A percentile compares a stretch with the other conserved stretches of the same genome.
Evolutionary conservation across 108 stramenopile species (phyloP).

Genomic region (Conticribra guillardii): DNA sequence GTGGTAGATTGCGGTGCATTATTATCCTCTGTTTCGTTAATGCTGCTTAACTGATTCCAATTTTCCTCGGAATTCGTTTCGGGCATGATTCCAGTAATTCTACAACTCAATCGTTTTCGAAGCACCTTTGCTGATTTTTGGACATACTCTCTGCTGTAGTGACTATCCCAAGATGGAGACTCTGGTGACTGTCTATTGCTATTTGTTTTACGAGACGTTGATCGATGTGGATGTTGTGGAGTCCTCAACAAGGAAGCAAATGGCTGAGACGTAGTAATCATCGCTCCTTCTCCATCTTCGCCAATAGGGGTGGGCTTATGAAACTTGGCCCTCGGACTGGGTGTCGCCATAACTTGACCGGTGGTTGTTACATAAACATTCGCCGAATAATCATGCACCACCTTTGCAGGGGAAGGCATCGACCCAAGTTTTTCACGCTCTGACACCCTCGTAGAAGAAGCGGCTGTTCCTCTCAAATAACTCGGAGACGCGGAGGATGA

Average conservation of each 20-base stretch:
- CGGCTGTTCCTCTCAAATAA: constrained; percentile 22
- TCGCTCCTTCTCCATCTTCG: background rate
- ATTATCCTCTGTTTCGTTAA: constrained; percentile 39
- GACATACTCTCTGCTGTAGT: background rate
- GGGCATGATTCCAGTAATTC: constrained; percentile 28
- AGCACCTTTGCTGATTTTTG: constrained; percentile 16
- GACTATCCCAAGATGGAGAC: background rate
- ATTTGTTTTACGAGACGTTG: constrained; percentile 12
- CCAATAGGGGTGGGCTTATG: background rate
- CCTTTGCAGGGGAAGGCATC: constrained; percentile 13
- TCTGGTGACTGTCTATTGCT: background rate
- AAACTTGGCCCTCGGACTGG: constrained; percentile 27
- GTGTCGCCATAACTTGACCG: constrained; percentile 41
- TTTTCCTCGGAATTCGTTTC: constrained; percentile 1
- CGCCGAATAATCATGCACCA: constrained; percentile 30
- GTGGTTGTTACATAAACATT: constrained; percentile 36
- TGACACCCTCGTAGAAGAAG: constrained; percentile 6
- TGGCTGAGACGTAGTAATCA: constrained; percentile 17
- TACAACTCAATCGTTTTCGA: constrained; percentile 36
- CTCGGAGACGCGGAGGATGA: constrained; percentile 13
- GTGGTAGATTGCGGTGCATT: constrained; percentile 2
- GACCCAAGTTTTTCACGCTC: background rate
- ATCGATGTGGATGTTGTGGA: constrained; percentile 15
- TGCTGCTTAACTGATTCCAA: constrained; percentile 41
- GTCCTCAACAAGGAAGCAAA: constrained; percentile 44